These are phyloP conservation scores for Trypanosoma platydactyli DNA, from an alignment of 208 protist species.

Conservation along the genomic window DNA sequence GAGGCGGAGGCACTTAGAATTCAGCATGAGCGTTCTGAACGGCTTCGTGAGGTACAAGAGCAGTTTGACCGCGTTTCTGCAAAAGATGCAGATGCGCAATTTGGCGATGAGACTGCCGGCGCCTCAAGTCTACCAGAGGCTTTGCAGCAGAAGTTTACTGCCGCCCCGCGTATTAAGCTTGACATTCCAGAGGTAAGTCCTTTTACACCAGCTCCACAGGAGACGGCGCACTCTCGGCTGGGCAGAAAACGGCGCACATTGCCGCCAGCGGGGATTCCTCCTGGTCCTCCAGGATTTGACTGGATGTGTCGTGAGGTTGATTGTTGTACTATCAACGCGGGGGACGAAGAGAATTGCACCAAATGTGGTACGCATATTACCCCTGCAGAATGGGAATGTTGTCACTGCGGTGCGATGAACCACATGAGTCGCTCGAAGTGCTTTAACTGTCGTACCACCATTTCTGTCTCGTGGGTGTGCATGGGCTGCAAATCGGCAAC, in stretches of 20 bases:
- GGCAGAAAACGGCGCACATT: conserved; percentile 18
- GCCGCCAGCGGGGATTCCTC: conserved; percentile 21
- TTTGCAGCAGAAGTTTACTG: conserved; percentile 3
- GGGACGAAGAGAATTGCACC: conserved; percentile 73
- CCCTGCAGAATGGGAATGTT: conserved; percentile 81
- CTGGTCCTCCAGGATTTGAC: conserved; percentile 77
- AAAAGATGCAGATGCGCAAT: conserved; percentile 65
- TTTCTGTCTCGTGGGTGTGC: conserved; percentile 80
- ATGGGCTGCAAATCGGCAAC: conserved; percentile 44
- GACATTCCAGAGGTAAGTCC: conserved; percentile 28
- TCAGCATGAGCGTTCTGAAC: conserved; percentile 36
- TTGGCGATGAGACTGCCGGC: conserved; percentile 49
- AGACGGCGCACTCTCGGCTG: conserved; percentile 26
- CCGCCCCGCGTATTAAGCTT: neutral
- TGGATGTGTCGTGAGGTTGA: conserved; percentile 78
- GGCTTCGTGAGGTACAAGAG: conserved; percentile 47
- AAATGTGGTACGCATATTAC: conserved; percentile 60
- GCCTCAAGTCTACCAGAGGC: conserved; percentile 23
- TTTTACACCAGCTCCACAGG: conserved; percentile 19
- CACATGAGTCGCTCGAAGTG: conserved; percentile 70
- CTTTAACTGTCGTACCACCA: conserved; percentile 68
- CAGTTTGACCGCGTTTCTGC: conserved; percentile 64
- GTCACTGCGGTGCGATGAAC: conserved; percentile 76
- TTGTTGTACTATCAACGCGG: conserved; percentile 74
- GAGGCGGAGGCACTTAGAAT: conserved; percentile 53